Evolutionary conservation across 1,284 basidiomycete species (phyloP).

Genomic region (Puccinia horiana): DNA sequence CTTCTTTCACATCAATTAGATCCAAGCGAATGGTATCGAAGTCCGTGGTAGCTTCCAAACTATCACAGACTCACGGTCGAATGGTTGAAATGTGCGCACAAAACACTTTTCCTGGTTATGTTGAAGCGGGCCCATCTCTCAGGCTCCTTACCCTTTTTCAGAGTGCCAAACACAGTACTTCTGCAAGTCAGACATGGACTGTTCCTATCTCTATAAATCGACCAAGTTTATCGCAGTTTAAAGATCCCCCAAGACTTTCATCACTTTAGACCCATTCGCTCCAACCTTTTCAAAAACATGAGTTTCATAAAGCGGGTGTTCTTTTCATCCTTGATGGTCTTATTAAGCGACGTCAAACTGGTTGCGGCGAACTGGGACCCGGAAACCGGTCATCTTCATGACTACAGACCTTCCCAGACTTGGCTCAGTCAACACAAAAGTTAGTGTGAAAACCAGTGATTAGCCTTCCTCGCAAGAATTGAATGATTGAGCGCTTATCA

Average conservation of each 20-base stretch:
- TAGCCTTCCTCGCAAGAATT: neutral
- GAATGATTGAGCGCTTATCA: neutral
- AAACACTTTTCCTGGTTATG: no score
- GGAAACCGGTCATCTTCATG: conserved; percentile 29
- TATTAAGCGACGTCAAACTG: neutral
- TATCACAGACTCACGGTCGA: no score
- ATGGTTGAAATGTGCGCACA: no score
- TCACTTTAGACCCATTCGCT: neutral
- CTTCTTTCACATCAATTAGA: no score
- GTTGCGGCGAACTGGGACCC: conserved; percentile 46
- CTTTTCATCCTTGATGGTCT: conserved; percentile 2
- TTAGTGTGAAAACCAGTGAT: neutral
- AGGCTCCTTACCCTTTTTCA: no score
- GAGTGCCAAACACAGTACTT: no score
- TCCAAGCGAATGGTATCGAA: no score
- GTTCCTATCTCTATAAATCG: neutral
- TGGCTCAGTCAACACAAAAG: conserved; percentile 29
- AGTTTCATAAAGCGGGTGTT: neutral
- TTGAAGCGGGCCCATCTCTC: no score
- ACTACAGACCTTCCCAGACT: conserved; percentile 21
- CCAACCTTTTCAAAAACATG: neutral
- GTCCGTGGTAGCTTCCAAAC: no score
- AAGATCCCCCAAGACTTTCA: neutral
- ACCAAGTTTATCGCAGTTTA: neutral
- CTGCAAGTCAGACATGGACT: no score